Conservation (phyloP, 345 rosid genomes). For the Hypericum perforatum region DNA sequence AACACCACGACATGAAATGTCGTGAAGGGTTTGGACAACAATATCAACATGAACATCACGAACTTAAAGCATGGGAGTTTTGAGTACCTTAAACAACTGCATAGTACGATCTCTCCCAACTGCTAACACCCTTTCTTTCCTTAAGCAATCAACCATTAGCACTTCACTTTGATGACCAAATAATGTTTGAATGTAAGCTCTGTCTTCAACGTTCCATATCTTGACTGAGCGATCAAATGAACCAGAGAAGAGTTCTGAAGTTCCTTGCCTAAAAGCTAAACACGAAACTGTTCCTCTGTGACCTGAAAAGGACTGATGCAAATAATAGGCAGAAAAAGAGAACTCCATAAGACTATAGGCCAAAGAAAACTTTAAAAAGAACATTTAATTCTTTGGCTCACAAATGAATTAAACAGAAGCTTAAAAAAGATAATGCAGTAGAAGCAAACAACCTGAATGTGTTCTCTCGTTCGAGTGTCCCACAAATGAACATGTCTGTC, state of each 20-base stretch:
- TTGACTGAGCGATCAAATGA: conserved; percentile 90
- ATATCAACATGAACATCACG: background rate
- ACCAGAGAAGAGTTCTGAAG: conserved; percentile 89
- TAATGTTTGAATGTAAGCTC: conserved; percentile 58
- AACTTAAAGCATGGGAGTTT: too few relatives aligned
- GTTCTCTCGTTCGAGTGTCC: conserved; percentile 81
- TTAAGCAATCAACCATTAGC: conserved; percentile 55
- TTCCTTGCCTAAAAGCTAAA: conserved; percentile 76
- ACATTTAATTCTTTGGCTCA: too few relatives aligned
- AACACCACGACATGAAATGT: conserved; percentile 16
- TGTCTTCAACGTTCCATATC: conserved; percentile 88
- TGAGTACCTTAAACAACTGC: conserved; percentile 51
- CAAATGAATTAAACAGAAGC: too few relatives aligned
- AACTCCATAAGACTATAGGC: background rate
- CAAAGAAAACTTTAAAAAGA: background rate
- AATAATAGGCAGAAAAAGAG: conserved; percentile 8
- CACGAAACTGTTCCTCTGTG: conserved; percentile 80
- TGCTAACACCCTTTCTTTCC: conserved; percentile 69
- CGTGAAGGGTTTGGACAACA: conserved; percentile 7
- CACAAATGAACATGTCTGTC: conserved; percentile 95
- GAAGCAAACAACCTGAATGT: conserved; percentile 48
- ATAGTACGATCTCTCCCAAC: conserved; percentile 85
- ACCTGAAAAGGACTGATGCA: conserved; percentile 78
- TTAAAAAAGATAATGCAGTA: background rate
- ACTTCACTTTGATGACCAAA: conserved; percentile 88